A percentile compares a stretch with the other conserved stretches of the same genome.
phyloP scores from a whole-genome alignment of 176 grass and related monocot species.

The Rhynchospora breviuscula region DNA sequence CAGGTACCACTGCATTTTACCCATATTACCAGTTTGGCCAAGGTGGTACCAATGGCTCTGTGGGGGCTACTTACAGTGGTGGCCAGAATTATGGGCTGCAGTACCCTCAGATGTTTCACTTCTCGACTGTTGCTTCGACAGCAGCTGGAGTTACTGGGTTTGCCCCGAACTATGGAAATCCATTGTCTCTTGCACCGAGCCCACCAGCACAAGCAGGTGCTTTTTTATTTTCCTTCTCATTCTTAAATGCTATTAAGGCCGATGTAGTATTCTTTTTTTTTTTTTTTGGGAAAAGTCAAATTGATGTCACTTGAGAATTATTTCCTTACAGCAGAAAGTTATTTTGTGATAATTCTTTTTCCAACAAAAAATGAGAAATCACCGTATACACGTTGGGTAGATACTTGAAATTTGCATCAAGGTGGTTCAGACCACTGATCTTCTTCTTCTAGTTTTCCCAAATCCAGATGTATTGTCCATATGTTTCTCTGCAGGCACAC shows the following conservation, averaged over 20 bases:
- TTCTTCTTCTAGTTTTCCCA: neutral
- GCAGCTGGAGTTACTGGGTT: slow-evolving; percentile 65
- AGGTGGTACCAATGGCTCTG: slow-evolving; percentile 40
- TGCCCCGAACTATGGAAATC: slow-evolving; percentile 60
- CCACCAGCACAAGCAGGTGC: slow-evolving; percentile 84
- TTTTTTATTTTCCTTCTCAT: slow-evolving; percentile 29
- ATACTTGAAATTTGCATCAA: neutral
- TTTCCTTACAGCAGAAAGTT: neutral
- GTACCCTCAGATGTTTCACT: slow-evolving; percentile 82
- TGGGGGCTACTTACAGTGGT: slow-evolving; percentile 45
- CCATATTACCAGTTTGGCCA: slow-evolving; percentile 84
- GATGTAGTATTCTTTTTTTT: neutral
- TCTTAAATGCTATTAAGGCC: neutral
- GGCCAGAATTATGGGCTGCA: slow-evolving; percentile 72
- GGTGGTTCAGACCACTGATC: neutral
- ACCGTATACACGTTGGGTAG: neutral
- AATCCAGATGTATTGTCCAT: neutral
- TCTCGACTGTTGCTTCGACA: slow-evolving; percentile 64
- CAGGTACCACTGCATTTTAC: slow-evolving; percentile 67
- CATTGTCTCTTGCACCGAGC: slow-evolving; percentile 69
- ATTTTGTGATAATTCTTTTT: neutral
- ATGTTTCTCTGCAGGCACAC: neutral
- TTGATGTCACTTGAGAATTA: neutral
- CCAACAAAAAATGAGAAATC: neutral
- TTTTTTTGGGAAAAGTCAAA: neutral